Evolutionary conservation across 805 yeast species (phyloP).

Genomic region (Hanseniaspora nectarophila): DNA sequence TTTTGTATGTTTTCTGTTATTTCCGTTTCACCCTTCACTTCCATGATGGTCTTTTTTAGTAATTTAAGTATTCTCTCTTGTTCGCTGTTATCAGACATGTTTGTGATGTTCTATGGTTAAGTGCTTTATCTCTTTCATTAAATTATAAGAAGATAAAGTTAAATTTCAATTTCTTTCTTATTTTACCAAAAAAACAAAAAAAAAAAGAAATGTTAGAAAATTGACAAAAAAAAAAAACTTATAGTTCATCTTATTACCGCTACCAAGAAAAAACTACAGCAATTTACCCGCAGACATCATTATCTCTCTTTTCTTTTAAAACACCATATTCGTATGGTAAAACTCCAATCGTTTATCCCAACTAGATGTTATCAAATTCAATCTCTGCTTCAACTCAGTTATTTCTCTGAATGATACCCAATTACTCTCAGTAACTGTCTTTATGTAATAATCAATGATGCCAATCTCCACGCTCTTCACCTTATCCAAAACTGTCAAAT

Average conservation of each 20-base stretch:
- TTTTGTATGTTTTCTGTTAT: constrained; percentile 11
- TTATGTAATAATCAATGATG: constrained; percentile 3
- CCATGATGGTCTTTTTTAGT: constrained; percentile 14
- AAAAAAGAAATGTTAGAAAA: background rate
- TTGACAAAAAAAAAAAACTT: too few relatives aligned
- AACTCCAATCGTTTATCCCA: constrained; percentile 18
- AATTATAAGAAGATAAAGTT: too few relatives aligned
- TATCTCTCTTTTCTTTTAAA: background rate
- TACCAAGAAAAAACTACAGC: too few relatives aligned
- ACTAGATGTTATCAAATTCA: constrained; percentile 10
- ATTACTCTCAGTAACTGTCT: background rate
- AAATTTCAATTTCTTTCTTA: too few relatives aligned
- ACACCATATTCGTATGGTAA: constrained; percentile 20
- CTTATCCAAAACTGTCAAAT: background rate
- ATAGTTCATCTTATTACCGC: too few relatives aligned
- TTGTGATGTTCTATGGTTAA: too few relatives aligned
- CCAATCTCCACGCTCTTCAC: background rate
- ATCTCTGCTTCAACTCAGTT: constrained; percentile 7
- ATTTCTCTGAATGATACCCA: constrained; percentile 10
- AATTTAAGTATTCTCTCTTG: constrained; percentile 15
- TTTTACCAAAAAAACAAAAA: background rate
- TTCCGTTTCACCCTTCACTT: constrained; percentile 5
- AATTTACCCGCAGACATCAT: background rate
- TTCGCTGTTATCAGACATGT: constrained; percentile 12
- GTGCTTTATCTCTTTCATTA: too few relatives aligned